Base-by-base conservation (phyloP, 2,329 filamentous ascomycete species). In the Alternaria sp. region DNA sequence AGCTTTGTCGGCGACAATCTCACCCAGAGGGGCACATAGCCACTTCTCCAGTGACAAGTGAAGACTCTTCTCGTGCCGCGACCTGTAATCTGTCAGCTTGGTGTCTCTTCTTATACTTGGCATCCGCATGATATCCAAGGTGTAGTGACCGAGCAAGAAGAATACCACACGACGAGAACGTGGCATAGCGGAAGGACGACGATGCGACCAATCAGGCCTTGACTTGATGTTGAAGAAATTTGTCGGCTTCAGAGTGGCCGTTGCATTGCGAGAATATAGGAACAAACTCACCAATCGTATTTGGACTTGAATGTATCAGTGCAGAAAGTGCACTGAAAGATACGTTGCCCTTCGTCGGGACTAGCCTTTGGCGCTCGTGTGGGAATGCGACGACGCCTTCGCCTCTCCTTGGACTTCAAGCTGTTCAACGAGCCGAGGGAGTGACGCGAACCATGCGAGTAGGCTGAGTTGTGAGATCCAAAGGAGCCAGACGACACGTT, bases 21-120 rank as follows among this genome's bases (percentile, higher is more conserved):
- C 84, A 6, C 88, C 88, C 5, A 85, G 76, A 3, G 87, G 88
- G 30, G 87, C 85, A 70, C 88, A 90, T 9, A 87, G 86, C 79
- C 79, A 81, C 50, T 80, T 80, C 60, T 80, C 79, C 4, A 81
- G 67, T 0, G 77, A 80, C 2, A 81, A 58, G 54, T 81, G 79
- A 6, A 81, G 69, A 11, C 77, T 77, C 58, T 80, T 80, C 62
- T 81, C 79, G 59, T 81, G 79, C n/a, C 79, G 73, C 11, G 76
- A 75, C 79, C 79, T 80, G 53, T 77, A 71, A 55, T 73, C 74
- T 54, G 25, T 65, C 21, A 63, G 63, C 9, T 12, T 21, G 7
- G 9, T 6, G 11, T 12, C n/a, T 28, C 11, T 30, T 18, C 3
- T 18, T 12, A 12, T 6, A 15, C 21, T 11, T 33, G 25, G 5